phyloP scores from a whole-genome alignment of 176 grass and related monocot species.

The Triticum dicoccoides region DNA sequence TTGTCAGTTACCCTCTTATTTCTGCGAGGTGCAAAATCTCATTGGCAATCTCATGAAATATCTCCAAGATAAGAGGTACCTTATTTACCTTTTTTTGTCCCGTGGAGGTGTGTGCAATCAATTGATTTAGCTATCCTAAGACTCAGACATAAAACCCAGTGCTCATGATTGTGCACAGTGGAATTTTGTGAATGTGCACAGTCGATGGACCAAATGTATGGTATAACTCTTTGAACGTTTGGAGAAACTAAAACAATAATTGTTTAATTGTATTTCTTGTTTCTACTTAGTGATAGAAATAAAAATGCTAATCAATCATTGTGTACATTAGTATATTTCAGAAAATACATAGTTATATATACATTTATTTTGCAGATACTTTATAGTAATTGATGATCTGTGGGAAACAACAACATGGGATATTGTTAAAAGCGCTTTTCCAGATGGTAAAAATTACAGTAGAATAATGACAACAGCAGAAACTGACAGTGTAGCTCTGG shows the following conservation, averaged over 20 bases:
- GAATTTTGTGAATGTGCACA: background rate
- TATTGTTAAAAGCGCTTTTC: constrained; percentile 1
- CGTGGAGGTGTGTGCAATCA: background rate
- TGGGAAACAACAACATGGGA: background rate
- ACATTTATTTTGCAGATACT: background rate
- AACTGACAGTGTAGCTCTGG: background rate
- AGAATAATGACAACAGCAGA: background rate
- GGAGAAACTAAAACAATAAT: background rate
- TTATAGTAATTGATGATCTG: constrained; percentile 5
- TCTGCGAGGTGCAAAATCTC: background rate
- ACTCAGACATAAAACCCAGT: background rate
- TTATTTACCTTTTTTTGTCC: background rate
- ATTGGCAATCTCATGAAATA: background rate
- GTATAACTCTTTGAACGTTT: background rate
- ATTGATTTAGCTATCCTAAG: background rate
- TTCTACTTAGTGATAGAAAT: background rate
- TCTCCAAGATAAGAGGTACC: constrained; percentile 12
- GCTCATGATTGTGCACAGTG: background rate
- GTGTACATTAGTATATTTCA: background rate
- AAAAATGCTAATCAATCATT: background rate
- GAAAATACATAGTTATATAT: background rate
- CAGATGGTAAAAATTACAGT: background rate
- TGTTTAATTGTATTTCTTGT: background rate
- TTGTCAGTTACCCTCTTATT: background rate
- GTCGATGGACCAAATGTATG: background rate